Percentiles rank a stretch among this genome's conserved stretches.
These are phyloP conservation scores for Rhipidocladum racemiflorum DNA, from an alignment of 176 grass and related monocot species.

Conservation along the genomic window DNA sequence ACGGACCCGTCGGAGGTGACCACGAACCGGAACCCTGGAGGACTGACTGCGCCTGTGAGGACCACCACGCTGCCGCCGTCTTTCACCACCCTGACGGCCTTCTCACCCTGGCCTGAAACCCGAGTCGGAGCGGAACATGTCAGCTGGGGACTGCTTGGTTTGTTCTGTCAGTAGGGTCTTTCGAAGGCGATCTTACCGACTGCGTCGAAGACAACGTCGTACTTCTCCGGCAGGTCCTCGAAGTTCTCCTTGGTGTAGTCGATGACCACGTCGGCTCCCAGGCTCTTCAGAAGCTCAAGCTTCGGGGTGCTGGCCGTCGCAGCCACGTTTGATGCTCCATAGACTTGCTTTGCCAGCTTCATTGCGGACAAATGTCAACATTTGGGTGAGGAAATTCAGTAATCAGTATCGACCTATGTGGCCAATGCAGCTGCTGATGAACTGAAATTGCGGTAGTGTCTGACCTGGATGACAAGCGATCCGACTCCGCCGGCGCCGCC, in stretches of 20 bases:
- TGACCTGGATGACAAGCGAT: conserved; percentile 79
- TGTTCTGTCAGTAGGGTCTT: background rate
- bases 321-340: conserved; percentile 60
- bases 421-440: background rate
- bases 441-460: background rate
- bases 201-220: conserved; percentile 74
- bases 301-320: conserved; percentile 73
- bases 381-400: background rate
- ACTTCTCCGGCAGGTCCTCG: conserved; percentile 70
- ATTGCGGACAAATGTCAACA: background rate
- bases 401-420: background rate
- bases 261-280: conserved; percentile 73
- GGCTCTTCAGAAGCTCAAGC: conserved; percentile 72
- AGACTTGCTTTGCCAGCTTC: conserved; percentile 79
- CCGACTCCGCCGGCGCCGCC: conserved; percentile 87
- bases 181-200: conserved; percentile 42
- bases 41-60: conserved; percentile 56
- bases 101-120: conserved; percentile 80
- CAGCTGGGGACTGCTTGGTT: background rate
- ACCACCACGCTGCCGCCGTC: conserved; percentile 73
- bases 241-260: conserved; percentile 89
- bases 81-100: conserved; percentile 69
- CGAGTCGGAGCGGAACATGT: background rate
- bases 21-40: conserved; percentile 83
- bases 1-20: conserved; percentile 66